Evolutionary conservation across 441 rosid species (phyloP).

Genomic region (Jatropha multifida): DNA sequence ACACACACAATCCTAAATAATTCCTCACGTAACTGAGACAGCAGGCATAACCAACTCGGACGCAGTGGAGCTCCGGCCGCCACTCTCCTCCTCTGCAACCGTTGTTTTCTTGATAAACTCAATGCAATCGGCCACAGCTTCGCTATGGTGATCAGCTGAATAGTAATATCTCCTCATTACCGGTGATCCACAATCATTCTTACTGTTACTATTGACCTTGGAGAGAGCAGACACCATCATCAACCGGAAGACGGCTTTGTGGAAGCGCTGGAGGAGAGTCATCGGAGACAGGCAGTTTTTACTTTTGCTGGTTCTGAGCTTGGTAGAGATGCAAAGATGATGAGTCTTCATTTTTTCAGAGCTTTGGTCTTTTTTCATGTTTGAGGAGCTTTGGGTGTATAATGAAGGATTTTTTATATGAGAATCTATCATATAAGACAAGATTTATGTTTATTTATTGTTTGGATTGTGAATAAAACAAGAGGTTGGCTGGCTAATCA

Average conservation of each 20-base stretch:
- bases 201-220: constrained; percentile 23
- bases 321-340: constrained; percentile 63
- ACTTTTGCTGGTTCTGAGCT: constrained; percentile 31
- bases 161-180: constrained; percentile 2
- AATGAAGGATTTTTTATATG: not conserved
- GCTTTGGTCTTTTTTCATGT: constrained; percentile 29
- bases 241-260: constrained; percentile 59
- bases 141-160: constrained; percentile 47
- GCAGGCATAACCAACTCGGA: constrained; percentile 31
- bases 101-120: constrained; percentile 72
- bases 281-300: constrained; percentile 42
- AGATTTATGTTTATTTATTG: not conserved
- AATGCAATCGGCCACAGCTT: constrained; percentile 77
- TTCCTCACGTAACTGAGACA: constrained; percentile 31
- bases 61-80: constrained; percentile 20
- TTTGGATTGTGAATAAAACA: not conserved
- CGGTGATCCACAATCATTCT: constrained; percentile 2
- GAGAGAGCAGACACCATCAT: constrained; percentile 70
- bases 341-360: constrained; percentile 35
- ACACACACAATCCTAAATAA: not conserved
- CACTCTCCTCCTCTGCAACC: not conserved
- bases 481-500: constrained; percentile 19
- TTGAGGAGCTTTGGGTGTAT: not conserved
- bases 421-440: constrained; percentile 29
- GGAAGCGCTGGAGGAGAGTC: constrained; percentile 64